A percentile compares a stretch with the other conserved stretches of the same genome.
Conservation (phyloP, 1,139 yeast species). For the Candida sanyaensis region DNA sequence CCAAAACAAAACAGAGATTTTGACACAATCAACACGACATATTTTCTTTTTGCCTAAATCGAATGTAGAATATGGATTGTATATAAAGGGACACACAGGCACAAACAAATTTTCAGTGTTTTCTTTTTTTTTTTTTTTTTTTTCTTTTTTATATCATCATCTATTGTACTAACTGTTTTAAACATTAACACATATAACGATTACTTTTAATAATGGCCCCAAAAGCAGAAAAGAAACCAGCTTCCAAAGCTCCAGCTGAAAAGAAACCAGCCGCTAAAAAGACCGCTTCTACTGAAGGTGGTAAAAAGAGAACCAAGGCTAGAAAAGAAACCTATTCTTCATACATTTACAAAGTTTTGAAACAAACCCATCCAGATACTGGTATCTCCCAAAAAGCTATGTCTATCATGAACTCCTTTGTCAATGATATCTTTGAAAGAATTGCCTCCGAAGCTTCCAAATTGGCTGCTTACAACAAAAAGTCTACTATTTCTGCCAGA, state of each 20-base stretch:
- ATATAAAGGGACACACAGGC: too few relatives aligned
- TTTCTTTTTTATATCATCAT: constrained; percentile 2
- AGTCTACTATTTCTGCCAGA: constrained; percentile 98
- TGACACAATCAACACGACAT: not conserved
- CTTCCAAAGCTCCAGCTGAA: constrained; percentile 98
- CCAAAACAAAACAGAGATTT: not conserved
- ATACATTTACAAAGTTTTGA: constrained; percentile 96
- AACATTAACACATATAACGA: not conserved
- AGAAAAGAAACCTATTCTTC: constrained; percentile 99
- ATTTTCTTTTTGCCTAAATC: too few relatives aligned
- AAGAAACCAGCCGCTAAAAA: constrained; percentile 96
- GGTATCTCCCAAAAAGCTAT: constrained; percentile 99
- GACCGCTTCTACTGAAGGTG: constrained; percentile 76
- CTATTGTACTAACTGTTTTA: constrained; percentile 15
- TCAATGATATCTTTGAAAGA: constrained; percentile 94
- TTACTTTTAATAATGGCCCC: constrained; percentile 71
- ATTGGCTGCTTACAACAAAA: constrained; percentile 99
- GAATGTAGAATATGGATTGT: too few relatives aligned
- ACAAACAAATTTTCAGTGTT: not conserved
- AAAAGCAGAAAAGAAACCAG: constrained; percentile 98
- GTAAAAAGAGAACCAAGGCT: constrained; percentile 94
- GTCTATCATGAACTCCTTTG: constrained; percentile 99
- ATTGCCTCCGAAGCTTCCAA: constrained; percentile 98
- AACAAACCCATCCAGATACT: constrained; percentile 99
- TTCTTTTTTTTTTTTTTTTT: not conserved